Conservation (phyloP, 805 yeast genomes). For the Candida broadrunensis region DNA sequence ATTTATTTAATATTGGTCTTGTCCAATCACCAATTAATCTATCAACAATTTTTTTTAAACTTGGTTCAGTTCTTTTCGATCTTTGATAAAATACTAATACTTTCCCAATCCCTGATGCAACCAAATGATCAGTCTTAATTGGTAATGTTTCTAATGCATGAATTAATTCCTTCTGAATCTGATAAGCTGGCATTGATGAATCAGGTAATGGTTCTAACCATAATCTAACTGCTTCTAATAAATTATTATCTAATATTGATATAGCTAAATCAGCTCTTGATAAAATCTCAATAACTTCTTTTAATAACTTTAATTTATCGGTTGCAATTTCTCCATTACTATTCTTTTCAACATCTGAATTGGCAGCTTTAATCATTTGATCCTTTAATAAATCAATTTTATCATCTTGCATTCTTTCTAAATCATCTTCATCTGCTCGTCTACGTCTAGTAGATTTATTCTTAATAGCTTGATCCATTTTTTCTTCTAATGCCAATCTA, state of each 20-base stretch:
- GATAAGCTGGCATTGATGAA: constrained; percentile 96
- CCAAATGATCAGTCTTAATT: constrained; percentile 90
- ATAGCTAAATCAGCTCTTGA: constrained; percentile 85
- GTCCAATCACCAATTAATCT: constrained; percentile 96
- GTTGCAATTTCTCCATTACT: constrained; percentile 68
- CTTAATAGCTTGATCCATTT: constrained; percentile 74
- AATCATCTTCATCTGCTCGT: constrained; percentile 83
- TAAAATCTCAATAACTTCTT: constrained; percentile 72
- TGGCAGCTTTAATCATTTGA: constrained; percentile 87
- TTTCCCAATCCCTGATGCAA: constrained; percentile 93
- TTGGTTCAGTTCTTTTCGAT: constrained; percentile 83
- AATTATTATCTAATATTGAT: constrained; percentile 88
- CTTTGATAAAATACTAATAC: constrained; percentile 91
- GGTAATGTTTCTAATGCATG: constrained; percentile 74
- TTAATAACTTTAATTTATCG: constrained; percentile 73
- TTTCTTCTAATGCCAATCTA: constrained; percentile 77
- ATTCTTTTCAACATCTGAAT: constrained; percentile 61
- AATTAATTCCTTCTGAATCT: constrained; percentile 86
- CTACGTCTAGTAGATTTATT: constrained; percentile 57
- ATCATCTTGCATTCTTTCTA: constrained; percentile 95
- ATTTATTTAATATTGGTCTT: constrained; percentile 93
- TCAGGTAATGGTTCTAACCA: constrained; percentile 99
- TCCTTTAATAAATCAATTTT: constrained; percentile 76
- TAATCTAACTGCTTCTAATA: constrained; percentile 87
- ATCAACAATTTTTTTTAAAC: constrained; percentile 85